Evolutionary conservation across 2,329 filamentous ascomycete genomes (phyloP).

Genomic region (Arthrobotrys musiformis): DNA sequence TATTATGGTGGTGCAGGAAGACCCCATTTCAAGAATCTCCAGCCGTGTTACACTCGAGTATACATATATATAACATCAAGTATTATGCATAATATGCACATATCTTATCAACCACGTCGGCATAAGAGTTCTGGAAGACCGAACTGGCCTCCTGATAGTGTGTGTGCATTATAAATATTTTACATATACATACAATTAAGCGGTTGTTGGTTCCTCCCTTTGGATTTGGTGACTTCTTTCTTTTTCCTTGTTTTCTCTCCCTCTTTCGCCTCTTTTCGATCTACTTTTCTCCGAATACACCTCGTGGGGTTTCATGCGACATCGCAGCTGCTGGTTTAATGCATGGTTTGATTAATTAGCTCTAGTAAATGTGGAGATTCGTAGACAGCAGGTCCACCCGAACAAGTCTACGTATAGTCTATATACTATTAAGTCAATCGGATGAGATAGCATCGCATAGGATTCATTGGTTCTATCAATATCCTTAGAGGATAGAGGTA

Average conservation of each 20-base stretch:
- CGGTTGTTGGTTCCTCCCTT: background rate
- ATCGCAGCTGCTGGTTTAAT: slow-evolving; percentile 14
- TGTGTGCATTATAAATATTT: background rate
- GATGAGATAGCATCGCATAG: slow-evolving; percentile 3
- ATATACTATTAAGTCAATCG: slow-evolving; percentile 3
- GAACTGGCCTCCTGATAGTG: background rate
- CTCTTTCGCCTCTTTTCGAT: background rate
- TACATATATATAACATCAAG: background rate
- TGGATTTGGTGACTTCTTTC: too few species aligned
- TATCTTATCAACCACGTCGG: slow-evolving; percentile 41
- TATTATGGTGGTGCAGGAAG: too few species aligned
- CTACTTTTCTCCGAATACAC: slow-evolving; percentile 7
- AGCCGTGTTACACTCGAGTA: background rate
- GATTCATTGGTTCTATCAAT: background rate
- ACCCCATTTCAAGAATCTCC: slow-evolving; percentile 2
- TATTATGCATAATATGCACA: background rate
- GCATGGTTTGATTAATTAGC: background rate
- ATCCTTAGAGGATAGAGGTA: background rate
- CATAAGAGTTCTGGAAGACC: background rate
- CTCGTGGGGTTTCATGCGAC: slow-evolving; percentile 4
- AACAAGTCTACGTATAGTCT: background rate
- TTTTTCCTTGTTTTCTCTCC: background rate
- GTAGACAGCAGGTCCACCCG: background rate
- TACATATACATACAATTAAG: too few species aligned
- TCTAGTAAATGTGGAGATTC: background rate